Conservation (phyloP, 2,329 filamentous ascomycete species). For the Cladophialophora immunda region DNA sequence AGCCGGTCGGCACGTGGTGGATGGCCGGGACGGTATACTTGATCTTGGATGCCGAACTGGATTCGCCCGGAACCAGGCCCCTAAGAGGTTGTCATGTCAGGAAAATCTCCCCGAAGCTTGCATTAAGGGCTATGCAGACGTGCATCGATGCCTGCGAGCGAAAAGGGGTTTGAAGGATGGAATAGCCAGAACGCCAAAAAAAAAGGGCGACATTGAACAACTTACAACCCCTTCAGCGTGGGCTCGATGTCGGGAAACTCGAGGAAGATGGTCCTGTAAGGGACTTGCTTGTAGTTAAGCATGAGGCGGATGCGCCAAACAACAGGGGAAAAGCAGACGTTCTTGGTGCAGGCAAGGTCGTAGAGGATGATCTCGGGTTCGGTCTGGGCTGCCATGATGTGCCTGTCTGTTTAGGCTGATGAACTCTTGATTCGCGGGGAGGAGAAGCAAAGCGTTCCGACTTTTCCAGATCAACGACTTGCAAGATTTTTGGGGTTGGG, state of each 20-base stretch:
- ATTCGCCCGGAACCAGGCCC: slow-evolving; percentile 41
- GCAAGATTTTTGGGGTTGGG: too few relatives aligned
- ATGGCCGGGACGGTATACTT: slow-evolving; percentile 55
- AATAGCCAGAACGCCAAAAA: too few relatives aligned
- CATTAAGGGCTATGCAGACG: too few relatives aligned
- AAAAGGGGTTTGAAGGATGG: too few relatives aligned
- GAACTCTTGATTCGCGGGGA: too few relatives aligned
- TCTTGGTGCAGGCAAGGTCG: slow-evolving; percentile 52
- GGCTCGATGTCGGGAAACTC: slow-evolving; percentile 56
- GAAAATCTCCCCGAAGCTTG: too few relatives aligned
- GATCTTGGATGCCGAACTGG: slow-evolving; percentile 34
- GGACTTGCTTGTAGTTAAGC: slow-evolving; percentile 55
- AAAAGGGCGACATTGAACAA: slow-evolving; percentile 21
- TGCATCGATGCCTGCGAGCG: too few relatives aligned
- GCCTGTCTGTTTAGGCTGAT: too few relatives aligned
- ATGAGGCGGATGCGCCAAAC: slow-evolving; percentile 56
- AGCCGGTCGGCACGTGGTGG: slow-evolving; percentile 51
- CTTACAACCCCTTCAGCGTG: slow-evolving; percentile 52
- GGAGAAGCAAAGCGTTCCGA: too few relatives aligned
- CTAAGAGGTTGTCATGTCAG: slow-evolving; percentile 28
- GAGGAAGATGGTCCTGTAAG: slow-evolving; percentile 53
- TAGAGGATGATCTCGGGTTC: slow-evolving; percentile 52
- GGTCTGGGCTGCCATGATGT: slow-evolving; percentile 40
- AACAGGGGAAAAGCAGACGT: slow-evolving; percentile 53
- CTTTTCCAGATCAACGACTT: too few relatives aligned